Percentiles rank a stretch among this genome's conserved stretches.
Evolutionary conservation across 495 filamentous ascomycete species (phyloP).

Genomic region (Aspergillus panamensis): DNA sequence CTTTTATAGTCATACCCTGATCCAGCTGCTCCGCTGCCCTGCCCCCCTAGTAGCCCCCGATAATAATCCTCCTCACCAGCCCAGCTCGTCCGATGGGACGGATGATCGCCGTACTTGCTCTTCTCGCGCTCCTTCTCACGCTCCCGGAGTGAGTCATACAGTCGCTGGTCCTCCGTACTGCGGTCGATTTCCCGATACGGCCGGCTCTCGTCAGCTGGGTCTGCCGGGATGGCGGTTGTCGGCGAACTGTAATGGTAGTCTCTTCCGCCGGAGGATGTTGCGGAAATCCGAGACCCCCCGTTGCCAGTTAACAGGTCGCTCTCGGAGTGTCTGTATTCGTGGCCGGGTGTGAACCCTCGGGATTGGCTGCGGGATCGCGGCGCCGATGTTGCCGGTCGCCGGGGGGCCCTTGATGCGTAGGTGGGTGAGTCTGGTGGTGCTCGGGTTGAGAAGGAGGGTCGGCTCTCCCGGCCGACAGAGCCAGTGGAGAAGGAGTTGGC

Average conservation of each 20-base stretch:
- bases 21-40: slow-evolving; percentile 28
- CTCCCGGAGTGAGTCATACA: slow-evolving; percentile 29
- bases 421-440: slow-evolving; percentile 26
- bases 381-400: slow-evolving; percentile 15
- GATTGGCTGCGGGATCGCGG: slow-evolving; percentile 37
- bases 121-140: slow-evolving; percentile 31
- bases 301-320: slow-evolving; percentile 31
- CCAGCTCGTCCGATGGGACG: slow-evolving; percentile 25
- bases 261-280: slow-evolving; percentile 22
- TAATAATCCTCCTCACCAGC: slow-evolving; percentile 40
- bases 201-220: slow-evolving; percentile 29
- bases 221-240: slow-evolving; percentile 23
- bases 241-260: slow-evolving; percentile 32
- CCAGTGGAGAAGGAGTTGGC: slow-evolving; percentile 30
- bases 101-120: slow-evolving; percentile 25
- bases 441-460: slow-evolving; percentile 12
- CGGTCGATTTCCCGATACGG: slow-evolving; percentile 29
- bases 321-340: slow-evolving; percentile 42
- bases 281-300: slow-evolving; percentile 20
- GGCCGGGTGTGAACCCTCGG: slow-evolving; percentile 24
- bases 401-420: slow-evolving; percentile 21
- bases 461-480: slow-evolving; percentile 26
- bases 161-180: slow-evolving; percentile 23
- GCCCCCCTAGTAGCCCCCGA: slow-evolving; percentile 36
- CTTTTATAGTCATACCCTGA: slow-evolving; percentile 34